Percentiles rank a stretch among this genome's conserved stretches.
Evolutionary conservation across 225 moss, liverwort and hornwort genomes (phyloP).

Genomic region (Anthoceros angustus): DNA sequence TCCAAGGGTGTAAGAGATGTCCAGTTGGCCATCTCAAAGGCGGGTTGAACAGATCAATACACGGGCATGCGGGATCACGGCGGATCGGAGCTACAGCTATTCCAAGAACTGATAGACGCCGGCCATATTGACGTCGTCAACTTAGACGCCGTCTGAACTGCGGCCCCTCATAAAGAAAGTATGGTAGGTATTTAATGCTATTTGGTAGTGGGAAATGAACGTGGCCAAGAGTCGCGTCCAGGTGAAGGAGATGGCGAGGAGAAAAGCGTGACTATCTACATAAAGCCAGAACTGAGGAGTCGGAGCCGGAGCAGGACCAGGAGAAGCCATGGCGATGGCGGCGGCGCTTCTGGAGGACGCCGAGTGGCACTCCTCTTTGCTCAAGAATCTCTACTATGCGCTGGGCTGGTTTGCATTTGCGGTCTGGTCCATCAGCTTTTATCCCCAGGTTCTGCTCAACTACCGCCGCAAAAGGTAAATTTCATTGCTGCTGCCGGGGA

Average conservation of each 20-base stretch:
- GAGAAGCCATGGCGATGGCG: not conserved
- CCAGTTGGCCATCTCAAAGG: no score
- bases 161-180: no score
- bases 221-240: conserved; percentile 3
- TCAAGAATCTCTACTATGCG: conserved; percentile 44
- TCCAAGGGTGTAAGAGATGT: no score
- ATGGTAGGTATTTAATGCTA: no score
- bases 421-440: conserved; percentile 98
- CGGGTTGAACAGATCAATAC: no score
- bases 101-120: no score
- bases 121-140: no score
- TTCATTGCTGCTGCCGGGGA: not conserved
- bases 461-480: conserved; percentile 61
- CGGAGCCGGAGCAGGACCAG: not conserved
- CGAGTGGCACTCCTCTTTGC: conserved; percentile 59
- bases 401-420: conserved; percentile 81
- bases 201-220: not conserved
- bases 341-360: conserved; percentile 31
- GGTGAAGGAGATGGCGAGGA: not conserved
- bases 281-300: not conserved
- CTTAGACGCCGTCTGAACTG: no score
- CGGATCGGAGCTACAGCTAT: no score
- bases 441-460: conserved; percentile 84
- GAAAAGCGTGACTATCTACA: not conserved
- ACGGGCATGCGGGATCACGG: no score